A percentile compares a stretch with the other conserved stretches of the same genome.
These are phyloP conservation scores for Torrubiellomyces zombiae DNA, from an alignment of 2,329 filamentous ascomycete genomes.

Conservation along the genomic window DNA sequence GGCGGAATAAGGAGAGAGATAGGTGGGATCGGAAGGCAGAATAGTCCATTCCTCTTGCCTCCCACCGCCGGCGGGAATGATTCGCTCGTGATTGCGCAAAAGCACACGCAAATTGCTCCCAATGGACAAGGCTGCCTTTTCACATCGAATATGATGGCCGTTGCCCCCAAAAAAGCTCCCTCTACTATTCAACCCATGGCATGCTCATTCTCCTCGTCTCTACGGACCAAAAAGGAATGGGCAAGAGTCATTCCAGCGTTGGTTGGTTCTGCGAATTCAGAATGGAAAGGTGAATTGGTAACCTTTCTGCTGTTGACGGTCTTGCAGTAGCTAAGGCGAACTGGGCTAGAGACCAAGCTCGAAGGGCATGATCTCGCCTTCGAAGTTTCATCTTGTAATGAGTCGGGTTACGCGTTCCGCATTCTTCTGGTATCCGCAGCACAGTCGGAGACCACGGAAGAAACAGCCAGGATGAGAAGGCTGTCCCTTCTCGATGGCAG, in stretches of 20 bases:
- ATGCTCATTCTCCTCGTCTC: slow-evolving; percentile 23
- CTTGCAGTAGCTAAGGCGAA: slow-evolving; percentile 3
- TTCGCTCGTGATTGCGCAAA: no score
- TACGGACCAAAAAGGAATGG: slow-evolving; percentile 21
- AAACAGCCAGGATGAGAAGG: slow-evolving; percentile 19
- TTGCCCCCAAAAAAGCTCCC: slow-evolving; percentile 1
- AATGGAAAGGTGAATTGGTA: slow-evolving; percentile 12
- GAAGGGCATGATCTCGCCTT: slow-evolving; percentile 29
- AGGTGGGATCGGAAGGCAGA: no score
- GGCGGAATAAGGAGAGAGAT: no score
- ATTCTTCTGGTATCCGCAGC: slow-evolving; percentile 22
- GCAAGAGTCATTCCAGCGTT: slow-evolving; percentile 13
- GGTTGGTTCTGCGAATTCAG: slow-evolving; percentile 3
- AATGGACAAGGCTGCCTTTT: no score
- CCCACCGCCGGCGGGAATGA: no score
- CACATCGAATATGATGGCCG: no score
- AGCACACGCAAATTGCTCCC: no score
- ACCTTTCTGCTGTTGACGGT: neutral
- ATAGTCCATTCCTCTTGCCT: no score
- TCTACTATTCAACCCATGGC: no score
- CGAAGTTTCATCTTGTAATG: slow-evolving; percentile 8
- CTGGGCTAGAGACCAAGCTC: slow-evolving; percentile 21
- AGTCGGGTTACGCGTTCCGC: slow-evolving; percentile 12
- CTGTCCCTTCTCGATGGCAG: slow-evolving; percentile 24
- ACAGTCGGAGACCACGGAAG: slow-evolving; percentile 16